Conservation (phyloP, 441 rosid genomes). For the Pelargonium myrrhifolium region DNA sequence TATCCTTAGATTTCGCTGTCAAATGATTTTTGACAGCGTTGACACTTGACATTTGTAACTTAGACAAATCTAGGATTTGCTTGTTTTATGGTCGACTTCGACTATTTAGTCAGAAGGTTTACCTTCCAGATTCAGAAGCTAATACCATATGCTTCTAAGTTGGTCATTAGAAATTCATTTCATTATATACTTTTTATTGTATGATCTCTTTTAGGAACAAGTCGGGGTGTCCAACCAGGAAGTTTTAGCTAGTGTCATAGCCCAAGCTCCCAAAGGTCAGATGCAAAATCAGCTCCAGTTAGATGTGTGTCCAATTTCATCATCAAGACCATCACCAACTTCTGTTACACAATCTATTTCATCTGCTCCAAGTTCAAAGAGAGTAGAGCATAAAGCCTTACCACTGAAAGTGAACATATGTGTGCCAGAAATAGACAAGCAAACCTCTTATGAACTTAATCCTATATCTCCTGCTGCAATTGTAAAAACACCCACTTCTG, state of each 20-base stretch:
- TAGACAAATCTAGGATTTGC: too few relatives aligned
- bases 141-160: not conserved
- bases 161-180: not conserved
- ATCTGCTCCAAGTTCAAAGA: conserved; percentile 1
- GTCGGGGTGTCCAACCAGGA: conserved; percentile 27
- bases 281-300: conserved; percentile 32
- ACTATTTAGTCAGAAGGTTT: not conserved
- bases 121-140: not conserved
- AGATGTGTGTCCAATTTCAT: conserved; percentile 27
- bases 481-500: conserved; percentile 46
- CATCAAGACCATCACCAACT: conserved; percentile 23
- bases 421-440: conserved; percentile 23
- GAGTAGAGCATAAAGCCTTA: conserved; percentile 28
- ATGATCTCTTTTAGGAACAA: conserved; percentile 26
- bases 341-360: conserved; percentile 2
- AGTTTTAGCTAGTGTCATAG: conserved; percentile 17
- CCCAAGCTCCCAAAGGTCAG: conserved; percentile 26
- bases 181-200: not conserved
- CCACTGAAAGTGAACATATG: conserved; percentile 30
- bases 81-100: not conserved
- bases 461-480: conserved; percentile 21
- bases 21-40: too few relatives aligned
- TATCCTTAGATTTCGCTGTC: too few relatives aligned
- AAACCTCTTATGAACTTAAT: conserved; percentile 23
- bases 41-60: too few relatives aligned